These are phyloP conservation scores for Trichocomaceae sp. DNA, from an alignment of 2,329 filamentous ascomycete species.

Conservation along the genomic window DNA sequence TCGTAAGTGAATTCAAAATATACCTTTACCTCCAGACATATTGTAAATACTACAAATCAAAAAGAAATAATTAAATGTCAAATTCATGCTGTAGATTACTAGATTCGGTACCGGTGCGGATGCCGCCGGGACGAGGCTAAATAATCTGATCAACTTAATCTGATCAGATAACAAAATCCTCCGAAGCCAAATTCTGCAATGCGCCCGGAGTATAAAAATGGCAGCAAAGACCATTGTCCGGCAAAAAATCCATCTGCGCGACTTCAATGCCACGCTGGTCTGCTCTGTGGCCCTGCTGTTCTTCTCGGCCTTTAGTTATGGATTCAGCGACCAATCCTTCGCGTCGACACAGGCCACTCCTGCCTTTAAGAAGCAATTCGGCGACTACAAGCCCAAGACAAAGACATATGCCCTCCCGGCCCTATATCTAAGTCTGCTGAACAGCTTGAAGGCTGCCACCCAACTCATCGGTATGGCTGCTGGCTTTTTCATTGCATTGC, in stretches of 20 bases:
- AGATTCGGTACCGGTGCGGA: neutral
- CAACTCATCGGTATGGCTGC: neutral
- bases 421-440: constrained; percentile 6
- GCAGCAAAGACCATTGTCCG: neutral
- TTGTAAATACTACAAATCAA: no score
- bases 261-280: constrained; percentile 2
- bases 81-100: no score
- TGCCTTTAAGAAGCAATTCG: constrained; percentile 5
- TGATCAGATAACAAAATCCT: neutral
- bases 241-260: neutral
- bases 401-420: neutral
- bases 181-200: neutral
- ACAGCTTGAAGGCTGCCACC: neutral
- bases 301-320: constrained; percentile 4
- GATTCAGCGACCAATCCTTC: constrained; percentile 5
- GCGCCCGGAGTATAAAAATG: neutral
- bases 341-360: constrained; percentile 1
- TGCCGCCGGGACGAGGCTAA: neutral
- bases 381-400: neutral
- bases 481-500: neutral
- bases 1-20: no score
- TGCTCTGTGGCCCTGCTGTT: constrained; percentile 1
- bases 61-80: neutral
- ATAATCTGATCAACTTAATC: neutral
- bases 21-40: no score